These are phyloP conservation scores for Phytophthora brassicae DNA, from an alignment of 352 stramenopile species.

Conservation along the genomic window DNA sequence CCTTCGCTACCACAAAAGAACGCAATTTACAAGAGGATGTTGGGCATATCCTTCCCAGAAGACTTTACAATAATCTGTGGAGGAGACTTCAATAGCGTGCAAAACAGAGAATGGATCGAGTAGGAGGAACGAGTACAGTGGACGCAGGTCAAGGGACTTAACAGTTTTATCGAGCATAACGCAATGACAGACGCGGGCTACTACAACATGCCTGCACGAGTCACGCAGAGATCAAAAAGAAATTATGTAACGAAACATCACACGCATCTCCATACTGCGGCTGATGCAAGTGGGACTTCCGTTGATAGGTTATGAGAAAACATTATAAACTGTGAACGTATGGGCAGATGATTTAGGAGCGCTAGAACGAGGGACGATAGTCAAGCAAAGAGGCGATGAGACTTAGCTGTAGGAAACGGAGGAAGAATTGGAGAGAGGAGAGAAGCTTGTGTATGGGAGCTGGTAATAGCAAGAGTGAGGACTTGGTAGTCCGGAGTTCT, in stretches of 20 bases:
- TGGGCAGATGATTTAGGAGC: too few species aligned
- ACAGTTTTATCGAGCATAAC: not conserved
- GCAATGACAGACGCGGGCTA: not conserved
- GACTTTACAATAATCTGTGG: not conserved
- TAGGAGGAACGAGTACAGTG: not conserved
- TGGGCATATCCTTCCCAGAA: not conserved
- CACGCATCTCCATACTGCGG: not conserved
- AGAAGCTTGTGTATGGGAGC: too few species aligned
- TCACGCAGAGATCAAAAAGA: not conserved
- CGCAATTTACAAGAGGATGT: not conserved
- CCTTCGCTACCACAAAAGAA: not conserved
- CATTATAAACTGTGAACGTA: too few species aligned
- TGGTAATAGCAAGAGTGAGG: too few species aligned
- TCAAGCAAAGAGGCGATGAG: too few species aligned
- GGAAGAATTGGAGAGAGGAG: too few species aligned
- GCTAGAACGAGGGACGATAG: too few species aligned
- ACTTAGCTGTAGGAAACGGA: too few species aligned
- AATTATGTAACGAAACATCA: not conserved
- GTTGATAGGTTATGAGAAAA: too few species aligned
- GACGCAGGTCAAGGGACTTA: not conserved
- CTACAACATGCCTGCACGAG: not conserved
- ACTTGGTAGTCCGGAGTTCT: too few species aligned
- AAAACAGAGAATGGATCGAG: not conserved
- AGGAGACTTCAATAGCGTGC: not conserved
- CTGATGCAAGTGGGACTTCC: not conserved